Conservation (phyloP, 371 early-diverging fungal species). For the Lichtheimia ornata region DNA sequence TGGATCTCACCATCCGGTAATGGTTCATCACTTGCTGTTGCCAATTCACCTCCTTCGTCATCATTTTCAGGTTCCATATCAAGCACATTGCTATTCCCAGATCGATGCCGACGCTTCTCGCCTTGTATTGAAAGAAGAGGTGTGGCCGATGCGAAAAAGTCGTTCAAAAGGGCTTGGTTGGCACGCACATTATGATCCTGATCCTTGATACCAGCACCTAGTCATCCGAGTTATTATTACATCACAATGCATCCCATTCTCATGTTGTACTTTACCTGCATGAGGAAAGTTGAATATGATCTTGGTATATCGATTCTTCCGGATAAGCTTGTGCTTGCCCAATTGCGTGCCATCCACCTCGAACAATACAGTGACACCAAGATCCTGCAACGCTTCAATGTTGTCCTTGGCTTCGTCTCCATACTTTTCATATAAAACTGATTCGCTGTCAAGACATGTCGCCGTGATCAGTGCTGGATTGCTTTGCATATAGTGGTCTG, state of each 20-base stretch:
- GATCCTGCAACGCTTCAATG: constrained; percentile 55
- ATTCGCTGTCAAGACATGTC: constrained; percentile 77
- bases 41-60: constrained; percentile 8
- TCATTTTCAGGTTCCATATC: constrained; percentile 9
- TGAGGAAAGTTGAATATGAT: constrained; percentile 98
- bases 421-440: constrained; percentile 76
- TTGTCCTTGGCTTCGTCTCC: constrained; percentile 67
- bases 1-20: constrained; percentile 68
- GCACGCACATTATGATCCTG: constrained; percentile 82
- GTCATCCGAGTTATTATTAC: background rate
- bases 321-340: constrained; percentile 57
- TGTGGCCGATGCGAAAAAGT: constrained; percentile 71
- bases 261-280: constrained; percentile 60
- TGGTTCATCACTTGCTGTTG: constrained; percentile 17
- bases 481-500: constrained; percentile 49
- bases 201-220: constrained; percentile 90
- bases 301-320: constrained; percentile 63
- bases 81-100: background rate
- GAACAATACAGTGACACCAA: constrained; percentile 73
- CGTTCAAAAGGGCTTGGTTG: constrained; percentile 78
- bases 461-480: constrained; percentile 63
- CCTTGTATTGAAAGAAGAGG: constrained; percentile 45
- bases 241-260: background rate
- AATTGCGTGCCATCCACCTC: constrained; percentile 83
- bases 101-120: constrained; percentile 3